phyloP scores from a whole-genome alignment of 2,329 filamentous ascomycete genomes.

The Phyllosticta citrichinensis region DNA sequence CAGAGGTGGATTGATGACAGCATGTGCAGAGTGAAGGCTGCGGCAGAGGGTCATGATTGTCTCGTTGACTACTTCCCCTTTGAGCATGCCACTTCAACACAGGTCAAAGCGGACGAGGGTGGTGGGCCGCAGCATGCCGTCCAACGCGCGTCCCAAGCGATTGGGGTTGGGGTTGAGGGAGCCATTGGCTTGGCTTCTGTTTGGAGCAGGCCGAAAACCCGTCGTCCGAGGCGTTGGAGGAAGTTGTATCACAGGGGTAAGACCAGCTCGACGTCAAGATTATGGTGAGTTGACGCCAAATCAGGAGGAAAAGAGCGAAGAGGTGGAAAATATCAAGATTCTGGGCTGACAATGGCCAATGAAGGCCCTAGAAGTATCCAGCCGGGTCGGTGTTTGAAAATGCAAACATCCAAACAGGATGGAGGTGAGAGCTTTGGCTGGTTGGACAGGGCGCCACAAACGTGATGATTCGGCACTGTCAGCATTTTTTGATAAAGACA shows the following conservation, averaged over 20 bases:
- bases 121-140: neutral
- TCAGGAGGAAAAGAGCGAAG: neutral
- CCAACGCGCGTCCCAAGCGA: neutral
- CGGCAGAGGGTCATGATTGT: neutral
- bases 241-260: neutral
- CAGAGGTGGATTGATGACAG: neutral
- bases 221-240: neutral
- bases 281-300: neutral
- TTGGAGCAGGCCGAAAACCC: neutral
- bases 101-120: neutral
- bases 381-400: neutral
- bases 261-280: neutral
- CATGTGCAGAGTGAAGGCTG: neutral
- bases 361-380: neutral
- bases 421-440: neutral
- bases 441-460: neutral
- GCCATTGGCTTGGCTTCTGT: neutral
- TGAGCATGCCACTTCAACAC: neutral
- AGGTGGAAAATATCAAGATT: neutral
- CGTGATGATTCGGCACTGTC: neutral
- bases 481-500: neutral
- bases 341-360: neutral
- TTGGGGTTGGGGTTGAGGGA: neutral
- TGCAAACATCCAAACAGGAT: neutral
- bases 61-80: neutral